These are phyloP conservation scores for Prunus davidiana DNA, from an alignment of 306 rosid species.

Conservation along the genomic window DNA sequence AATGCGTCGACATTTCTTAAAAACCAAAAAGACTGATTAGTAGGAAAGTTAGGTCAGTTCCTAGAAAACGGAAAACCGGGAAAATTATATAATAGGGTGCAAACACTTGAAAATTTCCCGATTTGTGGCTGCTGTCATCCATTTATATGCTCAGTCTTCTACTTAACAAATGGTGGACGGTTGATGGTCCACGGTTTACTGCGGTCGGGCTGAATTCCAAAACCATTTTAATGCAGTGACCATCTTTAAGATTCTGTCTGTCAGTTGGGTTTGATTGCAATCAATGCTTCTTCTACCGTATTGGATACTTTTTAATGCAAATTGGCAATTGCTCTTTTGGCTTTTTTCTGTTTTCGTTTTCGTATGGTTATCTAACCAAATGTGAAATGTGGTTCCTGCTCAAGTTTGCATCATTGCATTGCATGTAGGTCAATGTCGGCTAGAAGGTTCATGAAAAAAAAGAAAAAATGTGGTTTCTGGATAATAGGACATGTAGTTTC, in stretches of 20 bases:
- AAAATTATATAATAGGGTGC: too few species aligned
- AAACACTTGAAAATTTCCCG: neutral
- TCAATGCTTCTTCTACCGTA: neutral
- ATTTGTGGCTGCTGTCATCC: neutral
- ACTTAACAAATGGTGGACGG: neutral
- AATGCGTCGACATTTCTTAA: neutral
- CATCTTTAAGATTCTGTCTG: neutral
- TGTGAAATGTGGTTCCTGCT: neutral
- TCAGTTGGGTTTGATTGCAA: conserved; percentile 3
- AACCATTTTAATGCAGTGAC: neutral
- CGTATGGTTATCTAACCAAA: neutral
- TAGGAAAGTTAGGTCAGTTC: neutral
- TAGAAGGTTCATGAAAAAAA: neutral
- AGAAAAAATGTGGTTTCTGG: too few species aligned
- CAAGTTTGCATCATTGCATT: neutral
- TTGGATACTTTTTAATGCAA: neutral
- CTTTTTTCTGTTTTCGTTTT: neutral
- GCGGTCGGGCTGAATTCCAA: neutral
- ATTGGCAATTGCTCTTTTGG: neutral
- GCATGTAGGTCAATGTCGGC: neutral
- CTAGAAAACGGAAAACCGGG: neutral
- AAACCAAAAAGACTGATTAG: neutral
- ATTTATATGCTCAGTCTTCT: neutral
- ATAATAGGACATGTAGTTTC: too few species aligned
- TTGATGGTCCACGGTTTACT: neutral